Percentiles rank a stretch among this genome's conserved stretches.
phyloP scores from a whole-genome alignment of 2,329 filamentous ascomycete genomes.

The Sclerotinia glacialis region DNA sequence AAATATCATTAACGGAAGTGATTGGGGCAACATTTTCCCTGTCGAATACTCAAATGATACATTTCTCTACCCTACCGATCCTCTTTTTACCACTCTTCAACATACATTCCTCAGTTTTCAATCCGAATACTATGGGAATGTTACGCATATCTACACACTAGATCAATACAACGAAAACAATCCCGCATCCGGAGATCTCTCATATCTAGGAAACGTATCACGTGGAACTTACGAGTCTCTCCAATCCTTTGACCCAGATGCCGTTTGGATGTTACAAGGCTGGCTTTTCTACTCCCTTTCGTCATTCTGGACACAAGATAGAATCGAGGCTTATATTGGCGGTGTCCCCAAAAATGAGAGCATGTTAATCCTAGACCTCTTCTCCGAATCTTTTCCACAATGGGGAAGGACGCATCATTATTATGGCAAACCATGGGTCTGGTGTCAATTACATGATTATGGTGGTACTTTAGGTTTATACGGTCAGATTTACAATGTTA shows the following conservation, averaged over 20 bases:
- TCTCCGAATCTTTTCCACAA: conserved; percentile 49
- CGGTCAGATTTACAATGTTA: conserved; percentile 50
- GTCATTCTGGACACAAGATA: conserved; percentile 46
- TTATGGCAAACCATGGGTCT: conserved; percentile 53
- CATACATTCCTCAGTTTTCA: conserved; percentile 48
- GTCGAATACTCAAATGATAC: conserved; percentile 46
- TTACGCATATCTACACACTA: conserved; percentile 49
- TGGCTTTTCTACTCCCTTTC: conserved; percentile 49
- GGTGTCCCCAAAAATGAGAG: conserved; percentile 45
- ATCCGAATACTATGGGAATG: conserved; percentile 47
- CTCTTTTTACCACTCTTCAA: conserved; percentile 45
- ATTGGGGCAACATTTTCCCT: conserved; percentile 45
- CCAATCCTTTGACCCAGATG: conserved; percentile 48
- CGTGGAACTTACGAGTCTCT: conserved; percentile 47
- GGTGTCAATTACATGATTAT: conserved; percentile 52
- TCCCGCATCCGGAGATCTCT: conserved; percentile 46
- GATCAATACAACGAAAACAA: conserved; percentile 55
- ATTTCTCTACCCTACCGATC: conserved; percentile 49
- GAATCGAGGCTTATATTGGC: conserved; percentile 49
- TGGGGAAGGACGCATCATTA: conserved; percentile 52
- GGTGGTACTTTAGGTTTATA: conserved; percentile 51
- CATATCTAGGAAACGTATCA: conserved; percentile 45
- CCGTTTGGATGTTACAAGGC: conserved; percentile 53
- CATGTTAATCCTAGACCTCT: conserved; percentile 52
- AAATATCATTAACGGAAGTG: conserved; percentile 44